Conservation (phyloP, 2,329 filamentous ascomycete genomes). For the Cladosporium sp. region DNA sequence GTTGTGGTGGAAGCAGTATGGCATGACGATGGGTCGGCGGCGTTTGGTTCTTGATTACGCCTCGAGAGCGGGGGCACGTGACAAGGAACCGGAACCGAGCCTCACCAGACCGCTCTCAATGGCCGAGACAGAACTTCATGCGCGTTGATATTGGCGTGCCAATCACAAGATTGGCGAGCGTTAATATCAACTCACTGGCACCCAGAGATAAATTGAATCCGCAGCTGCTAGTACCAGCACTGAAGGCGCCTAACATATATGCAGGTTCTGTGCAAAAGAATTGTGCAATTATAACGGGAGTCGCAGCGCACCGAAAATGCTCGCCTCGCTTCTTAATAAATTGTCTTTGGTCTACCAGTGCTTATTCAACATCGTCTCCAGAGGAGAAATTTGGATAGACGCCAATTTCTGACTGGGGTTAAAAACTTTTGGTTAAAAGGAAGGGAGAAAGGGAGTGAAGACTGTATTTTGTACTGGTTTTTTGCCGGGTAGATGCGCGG, state of each 20-base stretch:
- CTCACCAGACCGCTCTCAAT: too few species aligned
- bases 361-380: conserved; percentile 50
- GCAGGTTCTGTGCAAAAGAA: not conserved
- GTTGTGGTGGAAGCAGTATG: not conserved
- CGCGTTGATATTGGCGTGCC: too few species aligned
- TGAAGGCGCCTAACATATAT: too few species aligned
- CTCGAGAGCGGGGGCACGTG: conserved; percentile 9
- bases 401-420: conserved; percentile 38
- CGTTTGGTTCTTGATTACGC: conserved; percentile 2
- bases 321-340: conserved; percentile 34
- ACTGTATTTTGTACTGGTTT: not conserved
- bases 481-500: not conserved
- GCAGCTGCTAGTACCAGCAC: too few species aligned
- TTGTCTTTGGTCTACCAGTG: conserved; percentile 42
- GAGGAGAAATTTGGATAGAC: conserved; percentile 1
- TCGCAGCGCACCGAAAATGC: conserved; percentile 19
- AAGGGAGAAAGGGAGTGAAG: conserved; percentile 21
- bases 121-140: too few species aligned
- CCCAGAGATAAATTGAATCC: too few species aligned
- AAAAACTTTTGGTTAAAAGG: conserved; percentile 53
- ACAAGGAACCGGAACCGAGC: too few species aligned
- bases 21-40: not conserved
- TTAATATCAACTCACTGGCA: too few species aligned
- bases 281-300: conserved; percentile 32
- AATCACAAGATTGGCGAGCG: too few species aligned